Evolutionary conservation across 23 red algal species (phyloP).

Genomic region (Chondrus crispus): DNA sequence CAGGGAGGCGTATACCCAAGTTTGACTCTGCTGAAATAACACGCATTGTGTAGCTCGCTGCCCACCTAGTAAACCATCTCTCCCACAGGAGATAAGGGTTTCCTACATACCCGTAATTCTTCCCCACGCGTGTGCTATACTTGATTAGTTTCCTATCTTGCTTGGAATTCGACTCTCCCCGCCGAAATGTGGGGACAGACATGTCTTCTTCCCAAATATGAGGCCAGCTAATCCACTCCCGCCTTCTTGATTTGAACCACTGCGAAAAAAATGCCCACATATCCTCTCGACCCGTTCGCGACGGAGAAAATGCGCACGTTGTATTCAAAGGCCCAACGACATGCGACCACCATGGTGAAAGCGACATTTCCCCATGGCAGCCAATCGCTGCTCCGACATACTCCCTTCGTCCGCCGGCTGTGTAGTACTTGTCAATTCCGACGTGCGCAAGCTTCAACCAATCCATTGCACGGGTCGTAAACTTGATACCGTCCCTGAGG

Average conservation of each 20-base stretch:
- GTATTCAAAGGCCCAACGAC: slow-evolving; percentile 25
- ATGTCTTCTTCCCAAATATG: slow-evolving; percentile 19
- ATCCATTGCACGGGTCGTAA: slow-evolving; percentile 10
- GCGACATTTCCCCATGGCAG: slow-evolving; percentile 5
- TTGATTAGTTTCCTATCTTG: slow-evolving; percentile 13
- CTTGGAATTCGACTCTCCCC: neutral
- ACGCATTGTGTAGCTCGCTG: slow-evolving; percentile 30
- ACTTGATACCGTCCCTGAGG: neutral
- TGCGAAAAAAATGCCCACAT: slow-evolving; percentile 30
- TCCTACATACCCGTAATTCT: slow-evolving; percentile 25
- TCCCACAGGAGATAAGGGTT: slow-evolving; percentile 38
- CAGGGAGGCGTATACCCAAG: neutral
- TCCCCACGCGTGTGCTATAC: slow-evolving; percentile 32
- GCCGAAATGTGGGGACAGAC: slow-evolving; percentile 22
- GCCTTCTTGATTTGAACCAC: slow-evolving; percentile 13
- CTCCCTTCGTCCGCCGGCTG: slow-evolving; percentile 22
- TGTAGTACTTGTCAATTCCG: neutral
- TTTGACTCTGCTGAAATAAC: slow-evolving; percentile 36
- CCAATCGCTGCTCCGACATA: slow-evolving; percentile 28
- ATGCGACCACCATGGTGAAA: slow-evolving; percentile 29
- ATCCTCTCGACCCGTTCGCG: neutral
- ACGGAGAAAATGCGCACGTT: slow-evolving; percentile 29
- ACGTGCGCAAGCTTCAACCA: slow-evolving; percentile 22
- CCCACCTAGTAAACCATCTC: slow-evolving; percentile 44
- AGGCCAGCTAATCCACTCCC: slow-evolving; percentile 45